Percentiles rank a stretch among this genome's conserved stretches.
Conservation (phyloP, 805 yeast species). For the Starmerella lactis-condensi region DNA sequence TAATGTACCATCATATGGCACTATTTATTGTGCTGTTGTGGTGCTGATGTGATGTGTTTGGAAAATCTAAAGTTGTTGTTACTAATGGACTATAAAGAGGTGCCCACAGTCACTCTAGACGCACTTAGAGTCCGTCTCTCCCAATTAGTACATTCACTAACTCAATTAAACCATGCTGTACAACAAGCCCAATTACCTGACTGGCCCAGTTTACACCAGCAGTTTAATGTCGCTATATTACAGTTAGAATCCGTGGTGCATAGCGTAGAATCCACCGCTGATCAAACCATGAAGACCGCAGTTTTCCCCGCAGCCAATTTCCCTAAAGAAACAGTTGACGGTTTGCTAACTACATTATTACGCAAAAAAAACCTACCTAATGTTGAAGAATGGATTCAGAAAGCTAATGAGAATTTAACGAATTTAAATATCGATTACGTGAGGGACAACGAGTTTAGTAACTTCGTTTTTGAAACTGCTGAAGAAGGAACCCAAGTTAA, state of each 20-base stretch:
- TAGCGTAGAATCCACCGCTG: conserved; percentile 44
- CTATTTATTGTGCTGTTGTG: too few relatives aligned
- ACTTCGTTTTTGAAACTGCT: conserved; percentile 44
- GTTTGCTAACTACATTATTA: conserved; percentile 61
- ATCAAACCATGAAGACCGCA: conserved; percentile 43
- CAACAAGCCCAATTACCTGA: conserved; percentile 30
- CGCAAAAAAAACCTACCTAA: conserved; percentile 83
- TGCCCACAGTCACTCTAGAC: conserved; percentile 15
- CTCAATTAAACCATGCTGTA: conserved; percentile 37
- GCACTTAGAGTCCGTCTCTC: conserved; percentile 15
- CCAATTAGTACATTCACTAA: conserved; percentile 38
- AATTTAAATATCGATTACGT: conserved; percentile 21
- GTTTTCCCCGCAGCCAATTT: conserved; percentile 71
- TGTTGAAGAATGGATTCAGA: conserved; percentile 65
- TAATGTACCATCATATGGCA: too few relatives aligned
- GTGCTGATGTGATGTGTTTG: too few relatives aligned
- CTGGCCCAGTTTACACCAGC: conserved; percentile 60
- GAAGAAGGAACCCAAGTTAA: conserved; percentile 29
- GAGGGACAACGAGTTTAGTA: conserved; percentile 38
- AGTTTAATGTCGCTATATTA: conserved; percentile 62
- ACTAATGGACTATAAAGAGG: conserved; percentile 14
- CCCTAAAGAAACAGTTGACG: conserved; percentile 71
- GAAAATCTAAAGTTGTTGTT: conserved; percentile 2
- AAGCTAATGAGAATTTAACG: conserved; percentile 18
- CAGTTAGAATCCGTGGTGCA: conserved; percentile 64